Percentiles rank a stretch among this genome's conserved stretches.
Conservation (phyloP, 176 grass and related monocot species). For the Coix lacrymajobi region DNA sequence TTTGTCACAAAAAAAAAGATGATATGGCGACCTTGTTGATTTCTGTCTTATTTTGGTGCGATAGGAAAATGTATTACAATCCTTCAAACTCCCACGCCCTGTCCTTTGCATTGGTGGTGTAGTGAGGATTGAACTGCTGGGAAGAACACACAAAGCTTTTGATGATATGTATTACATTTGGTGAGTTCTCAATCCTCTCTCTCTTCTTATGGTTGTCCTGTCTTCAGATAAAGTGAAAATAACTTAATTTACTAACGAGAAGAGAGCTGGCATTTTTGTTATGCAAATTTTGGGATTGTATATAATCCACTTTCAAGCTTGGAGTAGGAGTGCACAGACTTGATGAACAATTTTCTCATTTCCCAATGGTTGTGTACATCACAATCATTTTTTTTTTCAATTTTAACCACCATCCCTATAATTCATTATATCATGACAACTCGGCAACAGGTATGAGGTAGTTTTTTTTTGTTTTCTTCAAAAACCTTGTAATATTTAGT, state of each 20-base stretch:
- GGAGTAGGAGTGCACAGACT: not conserved
- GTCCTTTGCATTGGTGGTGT: conserved; percentile 74
- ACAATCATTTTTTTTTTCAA: not conserved
- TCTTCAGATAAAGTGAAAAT: not conserved
- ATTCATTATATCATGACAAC: not conserved
- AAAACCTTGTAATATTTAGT: not conserved
- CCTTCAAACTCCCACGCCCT: conserved; percentile 61
- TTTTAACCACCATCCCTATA: not conserved
- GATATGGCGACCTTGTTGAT: not conserved
- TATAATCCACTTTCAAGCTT: not conserved
- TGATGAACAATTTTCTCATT: not conserved
- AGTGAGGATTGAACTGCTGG: conserved; percentile 64
- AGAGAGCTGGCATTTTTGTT: not conserved
- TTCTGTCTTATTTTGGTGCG: conserved; percentile 14
- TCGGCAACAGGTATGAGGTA: not conserved
- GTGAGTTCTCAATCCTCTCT: conserved; percentile 30
- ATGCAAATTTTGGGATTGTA: conserved; percentile 29
- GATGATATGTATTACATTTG: conserved; percentile 81
- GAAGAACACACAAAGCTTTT: conserved; percentile 45
- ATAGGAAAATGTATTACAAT: conserved; percentile 62
- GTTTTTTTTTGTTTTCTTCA: no score
- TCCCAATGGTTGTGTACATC: not conserved
- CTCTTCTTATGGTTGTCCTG: not conserved
- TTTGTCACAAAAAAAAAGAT: no score
- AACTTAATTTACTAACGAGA: not conserved